Conservation (phyloP, 345 rosid species). For the Arabidopsis thaliana region TAIR10.1 NC_003076.8:9959501-9960000, state of each 20-base stretch:
- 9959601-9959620: conserved; percentile 84
- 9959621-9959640: conserved; percentile 55
- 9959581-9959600: conserved; percentile 76
- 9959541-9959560: conserved; percentile 76
- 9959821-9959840: neutral
- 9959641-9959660: conserved; percentile 42
- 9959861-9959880: neutral
- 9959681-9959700: conserved; percentile 88
- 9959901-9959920: neutral
- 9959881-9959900: neutral
- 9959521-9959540: conserved; percentile 86
- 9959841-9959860: neutral
- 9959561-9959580: conserved; percentile 79
- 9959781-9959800: conserved; percentile 92
- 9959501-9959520: conserved; percentile 87
- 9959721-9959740: conserved; percentile 81
- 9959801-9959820: conserved; percentile 79
- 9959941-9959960: neutral
- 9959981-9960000: conserved; percentile 93
- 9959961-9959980: conserved; percentile 75
- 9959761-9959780: conserved; percentile 97
- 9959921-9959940: neutral
- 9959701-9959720: conserved; percentile 72
- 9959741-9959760: conserved; percentile 97
- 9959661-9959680: conserved; percentile 60